Base-by-base conservation (phyloP, 495 filamentous ascomycete species). In the Tuber brumale region DNA sequence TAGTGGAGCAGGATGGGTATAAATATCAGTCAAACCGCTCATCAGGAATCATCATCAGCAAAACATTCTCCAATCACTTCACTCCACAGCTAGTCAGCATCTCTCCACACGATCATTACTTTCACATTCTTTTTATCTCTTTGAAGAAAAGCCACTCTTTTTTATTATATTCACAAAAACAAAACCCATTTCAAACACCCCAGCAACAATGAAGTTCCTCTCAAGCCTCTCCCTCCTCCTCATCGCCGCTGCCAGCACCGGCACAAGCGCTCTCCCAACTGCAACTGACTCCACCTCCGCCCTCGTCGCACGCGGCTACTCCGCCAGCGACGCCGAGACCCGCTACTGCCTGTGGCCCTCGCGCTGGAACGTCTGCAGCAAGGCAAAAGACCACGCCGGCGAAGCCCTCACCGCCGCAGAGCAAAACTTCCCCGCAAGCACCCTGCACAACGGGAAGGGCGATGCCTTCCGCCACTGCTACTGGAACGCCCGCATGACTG, bases 391-490 rank as follows among this genome's bases (percentile, higher is more conserved):
- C n/a, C 73, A 75, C 37, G 73, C 70, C 41, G 43, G 19, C 27
- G 42, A 43, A 31, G 73, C 73, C 4, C 10, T 16, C 14, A n/a
- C 39, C 37, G 71, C 74, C 35, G 74, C 74, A 3, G 10, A 39
- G 8, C 35, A 46, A 19, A 45, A 46, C 74, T 76, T 76, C 74
- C 43, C 74, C n/a, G 0, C 1, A 1, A 39, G 44, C 74, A 23
- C 72, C 18, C 71, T 75, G 35, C 74, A 76, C 71, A 76, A 76
- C 39, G 74, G 74, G 31, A 75, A 61, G 42, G 74, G 74, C 71
- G 71, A 76, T 21, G 74, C 74, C 16, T 76, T 76, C 71, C 74
- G 74, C 71, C 74, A 76, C 42, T 76, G 74, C 37, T 76, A 76
- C 71, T 76, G 74, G 74, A 76, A 61, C 39, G 74, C 74, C 35